Evolutionary conservation across 106 monocot species (phyloP), one percentile per base, ranked within the genome.

Genomic region (Cymbidium sinense): DNA sequence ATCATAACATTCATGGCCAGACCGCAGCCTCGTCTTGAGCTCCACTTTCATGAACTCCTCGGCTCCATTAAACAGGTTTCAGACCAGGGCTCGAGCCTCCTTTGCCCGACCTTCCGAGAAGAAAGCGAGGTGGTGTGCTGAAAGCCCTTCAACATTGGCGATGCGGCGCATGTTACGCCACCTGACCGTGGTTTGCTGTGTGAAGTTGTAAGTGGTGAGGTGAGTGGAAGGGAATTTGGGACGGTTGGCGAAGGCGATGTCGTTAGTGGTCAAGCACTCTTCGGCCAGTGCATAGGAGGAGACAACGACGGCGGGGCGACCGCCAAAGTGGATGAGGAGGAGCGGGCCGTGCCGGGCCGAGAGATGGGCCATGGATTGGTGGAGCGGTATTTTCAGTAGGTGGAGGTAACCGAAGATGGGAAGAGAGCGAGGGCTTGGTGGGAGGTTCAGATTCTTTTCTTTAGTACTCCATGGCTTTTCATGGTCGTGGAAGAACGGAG

Each of bases 1-100:
- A 78, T 81, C 39, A 85, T 54, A 5, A 79, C 37, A 64, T 85
- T 85, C 52, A 81, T 28, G 4, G 75, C 37, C 41, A 81, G 3
- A 27, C 76, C 81, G 75, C 23, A 85, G 52, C 52, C 39, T 54
- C 70, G 70, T 2, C 76, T 54, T 79, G 5, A n/a, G n/a, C n/a
- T n/a, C n/a, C n/a, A n/a, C n/a, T n/a, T n/a, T n/a, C n/a, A n/a
- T n/a, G n/a, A n/a, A 65, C 3, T 29, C 27, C 25, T 65, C 64
- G 7, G 1, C 25, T 28, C 28, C 29, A 30, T 13, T 19, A 30
- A 65, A 65, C 29, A 65, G 27, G 13, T 19, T 65, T 28, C 8
- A 28, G 30, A 28, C 64, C 0, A 72, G 34, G 71, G 21, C 33
- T 25, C 37, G 71, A 17, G 28, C 71, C 37, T 72, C 71, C 37